Evolutionary conservation across 495 filamentous ascomycete species (phyloP).

Genomic region (Schizothecium vesticola): DNA sequence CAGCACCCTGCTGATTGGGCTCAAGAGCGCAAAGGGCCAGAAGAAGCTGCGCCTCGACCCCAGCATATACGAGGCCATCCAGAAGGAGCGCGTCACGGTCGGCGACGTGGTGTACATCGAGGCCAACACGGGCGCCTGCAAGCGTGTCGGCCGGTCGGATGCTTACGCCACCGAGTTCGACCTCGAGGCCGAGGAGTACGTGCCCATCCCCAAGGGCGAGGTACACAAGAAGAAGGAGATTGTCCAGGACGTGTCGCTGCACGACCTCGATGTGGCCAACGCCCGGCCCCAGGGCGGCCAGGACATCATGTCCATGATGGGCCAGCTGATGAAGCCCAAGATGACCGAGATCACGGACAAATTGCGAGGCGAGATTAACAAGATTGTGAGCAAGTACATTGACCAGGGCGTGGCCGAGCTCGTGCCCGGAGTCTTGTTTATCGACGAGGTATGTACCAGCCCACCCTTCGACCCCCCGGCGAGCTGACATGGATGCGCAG

Average conservation of each 20-base stretch:
- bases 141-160: slow-evolving; percentile 89
- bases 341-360: slow-evolving; percentile 99
- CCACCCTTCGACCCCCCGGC: background rate
- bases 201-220: slow-evolving; percentile 95
- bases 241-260: slow-evolving; percentile 96
- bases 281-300: slow-evolving; percentile 91
- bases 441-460: slow-evolving; percentile 73
- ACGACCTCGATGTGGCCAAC: slow-evolving; percentile 95
- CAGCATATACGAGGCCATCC: slow-evolving; percentile 97
- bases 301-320: slow-evolving; percentile 99
- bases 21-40: slow-evolving; percentile 87
- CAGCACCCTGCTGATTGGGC: slow-evolving; percentile 77
- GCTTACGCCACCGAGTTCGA: slow-evolving; percentile 98
- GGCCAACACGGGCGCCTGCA: slow-evolving; percentile 95
- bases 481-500: slow-evolving; percentile 36
- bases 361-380: slow-evolving; percentile 91
- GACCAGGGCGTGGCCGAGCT: slow-evolving; percentile 97
- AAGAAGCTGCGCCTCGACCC: slow-evolving; percentile 96
- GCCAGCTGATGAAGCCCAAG: slow-evolving; percentile 96
- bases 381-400: slow-evolving; percentile 96
- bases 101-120: slow-evolving; percentile 99
- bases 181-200: slow-evolving; percentile 96
- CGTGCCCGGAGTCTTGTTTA: slow-evolving; percentile 94
- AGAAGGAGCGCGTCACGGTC: slow-evolving; percentile 92
- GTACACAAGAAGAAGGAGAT: slow-evolving; percentile 99